phyloP scores from a whole-genome alignment of 345 rosid genomes.

The Carallia brachiata region DNA sequence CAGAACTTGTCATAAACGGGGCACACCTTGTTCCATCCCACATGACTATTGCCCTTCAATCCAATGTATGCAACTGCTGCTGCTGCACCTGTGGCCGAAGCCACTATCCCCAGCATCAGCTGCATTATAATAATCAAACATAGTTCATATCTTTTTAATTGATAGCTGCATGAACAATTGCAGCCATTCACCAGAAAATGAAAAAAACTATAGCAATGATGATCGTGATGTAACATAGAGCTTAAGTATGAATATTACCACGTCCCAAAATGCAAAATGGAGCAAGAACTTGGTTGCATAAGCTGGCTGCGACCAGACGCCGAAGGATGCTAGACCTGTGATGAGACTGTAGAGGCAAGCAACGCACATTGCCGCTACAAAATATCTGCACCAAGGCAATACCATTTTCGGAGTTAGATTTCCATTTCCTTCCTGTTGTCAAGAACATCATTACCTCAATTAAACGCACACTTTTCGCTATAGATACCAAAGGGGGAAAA shows the following conservation, averaged over 20 bases:
- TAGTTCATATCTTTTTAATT: no score
- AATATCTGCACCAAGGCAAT: constrained; percentile 47
- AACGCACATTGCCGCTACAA: constrained; percentile 56
- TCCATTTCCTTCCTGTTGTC: no score
- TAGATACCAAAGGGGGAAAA: no score
- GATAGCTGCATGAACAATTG: no score
- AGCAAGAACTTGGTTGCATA: constrained; percentile 35
- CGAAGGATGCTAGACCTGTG: constrained; percentile 48
- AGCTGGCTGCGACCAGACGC: constrained; percentile 37
- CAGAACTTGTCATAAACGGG: constrained; percentile 57
- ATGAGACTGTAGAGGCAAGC: constrained; percentile 60
- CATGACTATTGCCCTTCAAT: constrained; percentile 58
- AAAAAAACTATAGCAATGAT: no score
- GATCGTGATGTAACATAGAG: no score
- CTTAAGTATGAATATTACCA: constrained; percentile 30
- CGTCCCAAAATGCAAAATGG: constrained; percentile 44
- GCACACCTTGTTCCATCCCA: constrained; percentile 57
- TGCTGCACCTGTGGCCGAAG: constrained; percentile 75
- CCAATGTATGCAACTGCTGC: constrained; percentile 73
- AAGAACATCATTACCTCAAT: no score
- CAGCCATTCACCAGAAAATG: no score
- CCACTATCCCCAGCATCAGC: constrained; percentile 71
- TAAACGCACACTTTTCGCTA: no score
- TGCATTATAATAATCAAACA: constrained; percentile 19
- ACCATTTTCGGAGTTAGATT: no score